A percentile compares a stretch with the other conserved stretches of the same genome.
These are phyloP conservation scores for Arabis alpina DNA, from an alignment of 345 rosid genomes.

Conservation along the genomic window DNA sequence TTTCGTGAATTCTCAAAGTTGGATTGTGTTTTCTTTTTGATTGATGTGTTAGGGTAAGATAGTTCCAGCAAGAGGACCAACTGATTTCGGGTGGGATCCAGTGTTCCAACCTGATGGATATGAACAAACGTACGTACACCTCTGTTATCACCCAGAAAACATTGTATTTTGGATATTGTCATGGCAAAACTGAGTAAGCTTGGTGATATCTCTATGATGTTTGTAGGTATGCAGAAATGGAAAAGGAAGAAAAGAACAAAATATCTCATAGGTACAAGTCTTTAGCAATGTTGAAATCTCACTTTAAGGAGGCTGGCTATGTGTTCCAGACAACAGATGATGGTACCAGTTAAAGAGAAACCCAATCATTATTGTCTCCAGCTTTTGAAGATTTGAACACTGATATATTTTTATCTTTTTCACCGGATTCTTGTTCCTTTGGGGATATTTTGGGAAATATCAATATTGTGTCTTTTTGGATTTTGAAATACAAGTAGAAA, in stretches of 20 bases:
- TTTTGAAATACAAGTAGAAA: neutral
- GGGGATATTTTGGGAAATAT: conserved; percentile 22
- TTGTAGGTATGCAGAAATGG: conserved; percentile 83
- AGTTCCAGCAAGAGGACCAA: conserved; percentile 85
- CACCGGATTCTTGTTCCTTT: conserved; percentile 22
- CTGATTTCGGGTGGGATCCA: conserved; percentile 98
- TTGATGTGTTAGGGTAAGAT: conserved; percentile 75
- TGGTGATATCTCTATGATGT: neutral
- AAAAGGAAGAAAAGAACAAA: conserved; percentile 90
- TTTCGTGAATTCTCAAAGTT: conserved; percentile 3
- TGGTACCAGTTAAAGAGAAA: conserved; percentile 28
- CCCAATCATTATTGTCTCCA: conserved; percentile 7
- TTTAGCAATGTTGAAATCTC: conserved; percentile 69
- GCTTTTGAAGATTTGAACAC: conserved; percentile 16
- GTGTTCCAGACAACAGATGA: conserved; percentile 45
- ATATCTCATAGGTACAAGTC: conserved; percentile 90
- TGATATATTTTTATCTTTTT: neutral
- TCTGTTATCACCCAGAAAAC: neutral
- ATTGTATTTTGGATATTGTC: neutral
- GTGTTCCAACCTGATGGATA: conserved; percentile 91
- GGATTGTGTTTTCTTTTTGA: conserved; percentile 23
- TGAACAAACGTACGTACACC: conserved; percentile 82
- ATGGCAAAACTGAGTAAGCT: conserved; percentile 8
- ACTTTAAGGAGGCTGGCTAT: conserved; percentile 74
- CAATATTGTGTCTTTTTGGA: neutral